Percentiles rank a stretch among this genome's conserved stretches.
phyloP scores from a whole-genome alignment of 176 grass and related monocot genomes.

The Oryza australiensis region DNA sequence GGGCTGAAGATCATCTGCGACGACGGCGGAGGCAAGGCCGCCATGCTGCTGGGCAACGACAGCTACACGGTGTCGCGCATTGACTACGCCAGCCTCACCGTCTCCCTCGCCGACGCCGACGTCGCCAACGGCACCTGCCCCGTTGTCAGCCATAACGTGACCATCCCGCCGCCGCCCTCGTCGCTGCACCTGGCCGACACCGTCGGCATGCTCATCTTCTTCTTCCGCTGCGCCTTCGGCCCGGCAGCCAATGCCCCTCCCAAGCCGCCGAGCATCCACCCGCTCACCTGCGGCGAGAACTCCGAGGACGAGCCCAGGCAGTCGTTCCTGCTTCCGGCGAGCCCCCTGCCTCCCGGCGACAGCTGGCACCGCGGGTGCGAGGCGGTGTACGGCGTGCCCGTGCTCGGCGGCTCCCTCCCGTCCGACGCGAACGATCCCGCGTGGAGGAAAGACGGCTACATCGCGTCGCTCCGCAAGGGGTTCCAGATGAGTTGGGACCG shows the following conservation, averaged over 20 bases:
- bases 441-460: conserved; percentile 37
- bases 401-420: conserved; percentile 23
- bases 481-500: conserved; percentile 45
- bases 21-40: background rate
- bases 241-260: background rate
- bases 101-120: conserved; percentile 38
- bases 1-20: conserved; percentile 41
- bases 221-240: conserved; percentile 23
- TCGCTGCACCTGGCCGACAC: background rate
- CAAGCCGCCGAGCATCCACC: conserved; percentile 31
- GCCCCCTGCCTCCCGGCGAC: conserved; percentile 10
- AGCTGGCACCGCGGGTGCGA: conserved; percentile 10
- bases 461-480: conserved; percentile 22
- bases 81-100: conserved; percentile 27
- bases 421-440: background rate
- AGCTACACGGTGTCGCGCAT: conserved; percentile 36
- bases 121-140: conserved; percentile 5
- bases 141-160: conserved; percentile 35
- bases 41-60: conserved; percentile 14
- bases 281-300: conserved; percentile 1
- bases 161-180: background rate
- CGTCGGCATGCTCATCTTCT: conserved; percentile 45
- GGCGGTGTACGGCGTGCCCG: conserved; percentile 17
- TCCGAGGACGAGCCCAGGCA: background rate
- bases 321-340: conserved; percentile 8